Evolutionary conservation across 2,329 filamentous ascomycete genomes (phyloP), one percentile per base, ranked within the genome.

Genomic region (Aspergillus costaricaensis): DNA sequence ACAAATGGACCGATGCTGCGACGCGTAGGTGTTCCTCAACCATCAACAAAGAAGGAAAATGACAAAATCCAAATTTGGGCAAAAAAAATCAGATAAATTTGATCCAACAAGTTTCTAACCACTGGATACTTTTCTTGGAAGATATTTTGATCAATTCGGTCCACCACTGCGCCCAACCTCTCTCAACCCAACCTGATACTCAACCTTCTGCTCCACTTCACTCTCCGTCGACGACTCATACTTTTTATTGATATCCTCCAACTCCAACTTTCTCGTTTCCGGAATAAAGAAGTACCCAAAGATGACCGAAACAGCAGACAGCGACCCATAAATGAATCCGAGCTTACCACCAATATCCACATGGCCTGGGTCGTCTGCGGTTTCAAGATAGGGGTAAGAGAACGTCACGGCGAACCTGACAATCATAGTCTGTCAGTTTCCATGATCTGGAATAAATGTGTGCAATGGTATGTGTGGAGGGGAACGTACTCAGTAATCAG

Each of bases 221-320:
- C 15, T 32, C 23, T 54, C 51, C 21, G 36, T 39, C 2, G 32
- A 54, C 7, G 51, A 54, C 14, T 17, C 51, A 25, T 38, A 54
- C 36, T 54, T 23, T 19, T 38, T 23, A 17, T 54, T 32, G 4
- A 54, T 23, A 32, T 54, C 51, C 51, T 54, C 51, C 6, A 54
- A 23, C 19, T 54, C 51, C 15, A 54, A 7, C 2, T 25, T 36
- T 8, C 32, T 19, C 2, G 51, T 54, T 32, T 54, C 51, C 4
- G 51, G 51, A 2, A 54, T 54, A 2, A 54, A 54, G 36, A 54
- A 54, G 6, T 32, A 54, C 9, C 51, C 51, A 12, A 54, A 54
- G 6, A 54, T 10, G 7, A 54, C 17, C 2, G 51, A 39, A 2
- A 41, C 21, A n/a, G 19, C 14, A 3, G 51, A 38, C 12, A 54